A percentile compares a stretch with the other conserved stretches of the same genome.
These are phyloP conservation scores for Lecanicillium sp. DNA, from an alignment of 2,329 filamentous ascomycete genomes.

Conservation along the genomic window DNA sequence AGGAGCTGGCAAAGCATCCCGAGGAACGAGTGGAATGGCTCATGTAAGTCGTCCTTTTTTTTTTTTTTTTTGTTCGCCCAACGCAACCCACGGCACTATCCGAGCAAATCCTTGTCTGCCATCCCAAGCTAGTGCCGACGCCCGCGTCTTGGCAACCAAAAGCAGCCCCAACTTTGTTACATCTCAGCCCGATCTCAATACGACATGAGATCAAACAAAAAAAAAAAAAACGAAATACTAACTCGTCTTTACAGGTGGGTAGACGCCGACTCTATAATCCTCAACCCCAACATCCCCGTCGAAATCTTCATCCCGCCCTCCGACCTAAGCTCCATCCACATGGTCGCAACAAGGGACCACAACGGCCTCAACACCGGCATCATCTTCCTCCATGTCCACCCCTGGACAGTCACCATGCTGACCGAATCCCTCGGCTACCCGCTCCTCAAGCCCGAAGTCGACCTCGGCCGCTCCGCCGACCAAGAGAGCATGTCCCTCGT, in stretches of 20 bases:
- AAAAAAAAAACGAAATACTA: neutral
- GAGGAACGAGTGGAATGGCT: neutral
- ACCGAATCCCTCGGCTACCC: neutral
- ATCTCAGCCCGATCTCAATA: no score
- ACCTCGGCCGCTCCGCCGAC: slow-evolving; percentile 1
- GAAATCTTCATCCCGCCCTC: neutral
- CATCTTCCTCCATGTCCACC: neutral
- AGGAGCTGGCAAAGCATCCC: neutral
- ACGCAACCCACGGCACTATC: no score
- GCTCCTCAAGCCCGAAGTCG: neutral
- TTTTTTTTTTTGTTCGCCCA: no score
- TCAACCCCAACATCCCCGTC: neutral
- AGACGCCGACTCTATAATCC: neutral
- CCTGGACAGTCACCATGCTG: slow-evolving; percentile 2
- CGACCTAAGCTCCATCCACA: neutral
- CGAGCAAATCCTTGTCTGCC: no score
- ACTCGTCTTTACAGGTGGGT: neutral
- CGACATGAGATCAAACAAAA: neutral
- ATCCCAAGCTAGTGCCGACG: no score
- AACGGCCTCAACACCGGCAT: slow-evolving; percentile 1
- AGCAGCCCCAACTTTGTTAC: no score
- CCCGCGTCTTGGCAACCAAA: no score
- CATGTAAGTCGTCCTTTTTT: neutral
- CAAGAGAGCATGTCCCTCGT: neutral
- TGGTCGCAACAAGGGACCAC: neutral